Evolutionary conservation across 352 stramenopile species (phyloP).

Genomic region (Phytopythium vexans): DNA sequence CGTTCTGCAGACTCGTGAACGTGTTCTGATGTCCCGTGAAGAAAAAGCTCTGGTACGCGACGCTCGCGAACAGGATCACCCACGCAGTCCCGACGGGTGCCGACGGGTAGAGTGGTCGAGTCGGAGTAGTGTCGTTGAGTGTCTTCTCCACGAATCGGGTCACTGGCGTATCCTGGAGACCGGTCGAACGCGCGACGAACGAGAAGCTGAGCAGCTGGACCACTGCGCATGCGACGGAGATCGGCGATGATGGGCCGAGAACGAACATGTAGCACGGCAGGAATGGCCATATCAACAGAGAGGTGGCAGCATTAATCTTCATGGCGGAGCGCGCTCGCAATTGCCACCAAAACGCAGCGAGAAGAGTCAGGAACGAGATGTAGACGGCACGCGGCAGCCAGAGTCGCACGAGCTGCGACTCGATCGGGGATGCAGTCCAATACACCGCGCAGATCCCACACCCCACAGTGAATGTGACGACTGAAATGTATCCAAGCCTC

Average conservation of each 20-base stretch:
- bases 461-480: conserved; percentile 8
- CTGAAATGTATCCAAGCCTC: not conserved
- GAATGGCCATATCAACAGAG: conserved; percentile 41
- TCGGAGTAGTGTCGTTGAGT: no score
- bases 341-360: conserved; percentile 7
- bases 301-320: conserved; percentile 1
- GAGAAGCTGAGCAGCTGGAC: conserved; percentile 48
- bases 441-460: conserved; percentile 38
- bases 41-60: conserved; percentile 79
- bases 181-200: conserved; percentile 10
- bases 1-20: conserved; percentile 91
- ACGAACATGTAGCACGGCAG: conserved; percentile 54
- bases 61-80: conserved; percentile 54
- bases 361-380: conserved; percentile 24
- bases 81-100: conserved; percentile 12
- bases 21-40: conserved; percentile 86
- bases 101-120: no score
- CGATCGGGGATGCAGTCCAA: conserved; percentile 42
- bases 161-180: not conserved
- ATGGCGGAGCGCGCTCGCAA: not conserved
- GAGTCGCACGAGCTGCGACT: conserved; percentile 31
- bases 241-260: conserved; percentile 58
- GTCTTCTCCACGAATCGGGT: no score
- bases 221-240: conserved; percentile 43
- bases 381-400: conserved; percentile 63